Evolutionary conservation across 176 grass and related monocot species (phyloP).

Genomic region (Aegilops sharonensis): DNA sequence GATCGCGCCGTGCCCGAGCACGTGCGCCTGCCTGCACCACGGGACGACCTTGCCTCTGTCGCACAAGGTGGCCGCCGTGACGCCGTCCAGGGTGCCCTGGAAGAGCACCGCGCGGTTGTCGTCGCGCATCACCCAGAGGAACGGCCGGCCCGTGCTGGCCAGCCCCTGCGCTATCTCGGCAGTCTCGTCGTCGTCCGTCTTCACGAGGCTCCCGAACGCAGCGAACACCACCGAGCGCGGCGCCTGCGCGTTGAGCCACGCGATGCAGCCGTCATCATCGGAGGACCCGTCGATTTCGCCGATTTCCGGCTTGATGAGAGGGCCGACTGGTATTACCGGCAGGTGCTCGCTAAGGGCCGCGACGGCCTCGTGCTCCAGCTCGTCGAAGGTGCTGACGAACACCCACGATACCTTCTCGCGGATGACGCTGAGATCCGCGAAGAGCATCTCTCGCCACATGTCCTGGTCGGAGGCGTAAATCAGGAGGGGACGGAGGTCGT

Average conservation of each 20-base stretch:
- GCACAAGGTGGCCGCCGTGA: neutral
- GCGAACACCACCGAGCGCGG: slow-evolving; percentile 40
- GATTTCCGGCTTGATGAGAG: slow-evolving; percentile 2
- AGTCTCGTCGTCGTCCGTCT: slow-evolving; percentile 25
- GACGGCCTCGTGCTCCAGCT: slow-evolving; percentile 43
- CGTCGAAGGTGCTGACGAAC: slow-evolving; percentile 56
- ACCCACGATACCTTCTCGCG: slow-evolving; percentile 24
- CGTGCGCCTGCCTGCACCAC: slow-evolving; percentile 44
- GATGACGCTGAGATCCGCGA: slow-evolving; percentile 27
- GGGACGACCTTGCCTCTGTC: slow-evolving; percentile 32
- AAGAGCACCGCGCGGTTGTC: slow-evolving; percentile 26
- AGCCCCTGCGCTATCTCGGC: slow-evolving; percentile 34
- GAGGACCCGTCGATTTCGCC: neutral
- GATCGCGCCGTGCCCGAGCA: slow-evolving; percentile 35
- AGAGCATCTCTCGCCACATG: slow-evolving; percentile 16
- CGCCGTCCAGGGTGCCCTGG: slow-evolving; percentile 1
- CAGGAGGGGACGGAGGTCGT: slow-evolving; percentile 34
- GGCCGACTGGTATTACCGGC: slow-evolving; percentile 29
- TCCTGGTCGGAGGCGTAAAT: slow-evolving; percentile 9
- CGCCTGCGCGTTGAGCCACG: slow-evolving; percentile 42
- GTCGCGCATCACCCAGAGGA: slow-evolving; percentile 55
- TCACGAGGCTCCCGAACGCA: slow-evolving; percentile 52
- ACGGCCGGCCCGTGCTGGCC: slow-evolving; percentile 15
- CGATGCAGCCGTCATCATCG: neutral
- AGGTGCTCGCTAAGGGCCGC: neutral